Conservation (phyloP, 2,329 filamentous ascomycete species). For the Curvularia spicifera region DNA sequence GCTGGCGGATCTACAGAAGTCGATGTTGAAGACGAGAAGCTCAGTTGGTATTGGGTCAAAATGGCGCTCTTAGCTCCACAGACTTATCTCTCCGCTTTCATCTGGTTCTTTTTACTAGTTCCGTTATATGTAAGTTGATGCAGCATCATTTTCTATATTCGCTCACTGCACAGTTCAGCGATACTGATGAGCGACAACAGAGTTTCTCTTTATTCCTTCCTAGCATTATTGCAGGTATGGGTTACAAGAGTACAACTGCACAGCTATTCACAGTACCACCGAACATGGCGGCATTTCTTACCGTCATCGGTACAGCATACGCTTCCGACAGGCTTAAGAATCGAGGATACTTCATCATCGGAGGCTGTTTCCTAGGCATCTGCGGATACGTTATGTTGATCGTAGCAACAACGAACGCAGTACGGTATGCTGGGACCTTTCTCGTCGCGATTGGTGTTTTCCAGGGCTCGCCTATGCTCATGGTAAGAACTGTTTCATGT, state of each 20-base stretch:
- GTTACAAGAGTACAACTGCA: constrained; percentile 49
- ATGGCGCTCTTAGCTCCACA: constrained; percentile 41
- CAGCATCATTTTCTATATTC: not conserved
- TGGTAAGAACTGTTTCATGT: constrained; percentile 27
- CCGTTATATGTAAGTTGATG: constrained; percentile 49
- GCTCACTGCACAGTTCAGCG: constrained; percentile 4
- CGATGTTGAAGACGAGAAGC: constrained; percentile 48
- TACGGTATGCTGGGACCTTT: constrained; percentile 51
- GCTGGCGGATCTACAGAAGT: constrained; percentile 32
- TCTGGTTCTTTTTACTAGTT: constrained; percentile 51
- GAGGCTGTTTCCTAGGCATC: constrained; percentile 56
- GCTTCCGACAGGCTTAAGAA: constrained; percentile 52
- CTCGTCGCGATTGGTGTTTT: constrained; percentile 55
- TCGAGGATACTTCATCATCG: constrained; percentile 57
- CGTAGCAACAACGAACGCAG: constrained; percentile 46
- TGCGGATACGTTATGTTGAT: constrained; percentile 62
- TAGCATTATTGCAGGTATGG: constrained; percentile 48
- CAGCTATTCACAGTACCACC: constrained; percentile 50
- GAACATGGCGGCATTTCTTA: constrained; percentile 53
- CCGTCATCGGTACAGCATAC: constrained; percentile 50
- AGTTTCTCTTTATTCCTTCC: constrained; percentile 51
- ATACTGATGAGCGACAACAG: not conserved
- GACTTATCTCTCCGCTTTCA: constrained; percentile 50
- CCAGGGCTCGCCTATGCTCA: constrained; percentile 43
- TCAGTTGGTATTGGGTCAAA: constrained; percentile 53